Evolutionary conservation across 129 eudicot species (phyloP).

Genomic region (Flaveria ramosissima): DNA sequence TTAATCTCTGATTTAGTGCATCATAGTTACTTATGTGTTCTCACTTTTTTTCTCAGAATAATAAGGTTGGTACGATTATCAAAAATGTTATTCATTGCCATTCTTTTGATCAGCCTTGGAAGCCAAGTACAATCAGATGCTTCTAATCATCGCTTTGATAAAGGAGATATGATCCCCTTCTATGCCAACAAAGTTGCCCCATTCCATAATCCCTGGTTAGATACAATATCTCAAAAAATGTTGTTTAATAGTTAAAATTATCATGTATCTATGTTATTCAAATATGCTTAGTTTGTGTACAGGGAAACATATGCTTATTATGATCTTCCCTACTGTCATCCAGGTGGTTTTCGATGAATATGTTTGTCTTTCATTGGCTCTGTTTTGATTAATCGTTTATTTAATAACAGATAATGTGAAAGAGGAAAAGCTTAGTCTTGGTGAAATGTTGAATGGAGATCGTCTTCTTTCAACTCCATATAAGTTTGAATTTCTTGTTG

Average conservation of each 20-base stretch:
- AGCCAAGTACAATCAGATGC: constrained; percentile 36
- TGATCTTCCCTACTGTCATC: constrained; percentile 39
- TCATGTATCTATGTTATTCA: not conserved
- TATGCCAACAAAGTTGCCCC: constrained; percentile 48
- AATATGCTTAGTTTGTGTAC: not conserved
- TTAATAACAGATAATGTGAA: constrained; percentile 35
- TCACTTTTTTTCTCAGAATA: constrained; percentile 1
- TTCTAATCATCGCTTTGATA: constrained; percentile 38
- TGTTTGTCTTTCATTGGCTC: not conserved
- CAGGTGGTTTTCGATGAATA: constrained; percentile 19
- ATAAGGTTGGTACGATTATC: constrained; percentile 14
- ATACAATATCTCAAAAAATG: not conserved
- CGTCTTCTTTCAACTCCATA: constrained; percentile 48
- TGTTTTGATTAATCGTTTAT: not conserved
- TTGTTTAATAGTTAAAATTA: not conserved
- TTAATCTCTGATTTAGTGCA: not conserved
- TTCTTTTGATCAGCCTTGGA: constrained; percentile 26
- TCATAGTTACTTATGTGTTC: constrained; percentile 2
- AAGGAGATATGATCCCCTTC: constrained; percentile 44
- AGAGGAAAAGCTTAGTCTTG: constrained; percentile 41
- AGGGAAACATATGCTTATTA: constrained; percentile 48
- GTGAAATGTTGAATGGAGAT: constrained; percentile 56
- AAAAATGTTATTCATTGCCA: constrained; percentile 6
- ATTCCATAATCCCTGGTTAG: constrained; percentile 29
- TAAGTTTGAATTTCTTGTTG: constrained; percentile 34